A percentile compares a stretch with the other conserved stretches of the same genome.
phyloP scores from a whole-genome alignment of 805 yeast genomes.

The Lipomyces kockii region DNA sequence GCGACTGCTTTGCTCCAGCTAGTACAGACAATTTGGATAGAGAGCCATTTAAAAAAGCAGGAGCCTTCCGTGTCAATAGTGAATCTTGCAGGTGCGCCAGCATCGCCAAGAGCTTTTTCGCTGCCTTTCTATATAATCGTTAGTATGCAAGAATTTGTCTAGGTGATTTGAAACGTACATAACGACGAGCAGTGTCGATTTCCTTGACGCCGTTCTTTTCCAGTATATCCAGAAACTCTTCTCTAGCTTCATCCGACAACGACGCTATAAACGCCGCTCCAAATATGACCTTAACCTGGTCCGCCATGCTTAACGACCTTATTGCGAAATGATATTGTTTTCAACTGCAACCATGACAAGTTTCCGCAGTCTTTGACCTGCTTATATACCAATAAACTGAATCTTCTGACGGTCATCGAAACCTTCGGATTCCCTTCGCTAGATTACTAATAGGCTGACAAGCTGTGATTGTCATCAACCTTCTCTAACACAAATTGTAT shows the following conservation, averaged over 20 bases:
- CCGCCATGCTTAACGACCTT: not conserved
- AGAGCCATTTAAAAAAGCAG: constrained; percentile 28
- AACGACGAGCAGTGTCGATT: constrained; percentile 38
- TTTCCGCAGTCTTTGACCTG: no score
- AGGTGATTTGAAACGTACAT: not conserved
- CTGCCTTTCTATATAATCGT: constrained; percentile 16
- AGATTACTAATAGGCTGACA: no score
- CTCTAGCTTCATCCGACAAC: constrained; percentile 14
- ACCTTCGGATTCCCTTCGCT: no score
- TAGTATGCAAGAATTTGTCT: not conserved
- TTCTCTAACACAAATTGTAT: no score
- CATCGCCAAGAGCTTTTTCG: constrained; percentile 35
- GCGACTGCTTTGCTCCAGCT: constrained; percentile 32
- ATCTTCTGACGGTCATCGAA: no score
- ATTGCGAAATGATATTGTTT: not conserved
- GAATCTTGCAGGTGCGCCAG: constrained; percentile 22
- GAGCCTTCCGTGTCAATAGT: constrained; percentile 36
- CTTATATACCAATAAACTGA: no score
- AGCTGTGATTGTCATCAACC: no score
- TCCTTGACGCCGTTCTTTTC: constrained; percentile 32
- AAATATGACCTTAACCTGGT: constrained; percentile 21
- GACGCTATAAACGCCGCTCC: constrained; percentile 18
- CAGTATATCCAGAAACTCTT: constrained; percentile 14
- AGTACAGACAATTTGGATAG: constrained; percentile 28
- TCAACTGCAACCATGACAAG: no score